A percentile compares a stretch with the other conserved stretches of the same genome.
phyloP scores from a whole-genome alignment of 2,329 filamentous ascomycete species.

The Aspergillus brunneoviolaceus region DNA sequence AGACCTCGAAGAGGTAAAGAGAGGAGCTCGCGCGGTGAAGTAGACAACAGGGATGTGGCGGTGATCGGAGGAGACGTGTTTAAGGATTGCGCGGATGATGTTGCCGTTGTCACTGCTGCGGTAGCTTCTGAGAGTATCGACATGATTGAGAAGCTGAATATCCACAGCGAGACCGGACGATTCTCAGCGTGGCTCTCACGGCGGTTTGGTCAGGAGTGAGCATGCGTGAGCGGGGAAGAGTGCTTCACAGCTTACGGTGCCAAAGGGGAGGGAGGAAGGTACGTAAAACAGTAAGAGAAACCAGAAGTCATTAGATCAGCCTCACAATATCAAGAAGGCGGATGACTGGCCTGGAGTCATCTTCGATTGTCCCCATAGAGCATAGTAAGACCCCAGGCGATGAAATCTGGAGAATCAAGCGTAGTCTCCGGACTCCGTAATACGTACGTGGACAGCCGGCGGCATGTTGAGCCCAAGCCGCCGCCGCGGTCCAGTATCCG shows the following conservation, averaged over 20 bases:
- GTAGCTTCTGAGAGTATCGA: constrained; percentile 25
- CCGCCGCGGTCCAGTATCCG: constrained; percentile 2
- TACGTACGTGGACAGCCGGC: not conserved
- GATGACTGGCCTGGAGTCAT: not conserved
- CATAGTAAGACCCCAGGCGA: not conserved
- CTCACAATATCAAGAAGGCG: not conserved
- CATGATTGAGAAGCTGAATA: constrained; percentile 19
- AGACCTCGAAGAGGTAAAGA: constrained; percentile 39
- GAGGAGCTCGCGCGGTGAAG: constrained; percentile 34
- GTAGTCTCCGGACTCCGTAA: not conserved
- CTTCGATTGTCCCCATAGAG: not conserved
- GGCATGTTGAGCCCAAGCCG: not conserved
- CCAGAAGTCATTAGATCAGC: not conserved
- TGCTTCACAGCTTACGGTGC: not conserved
- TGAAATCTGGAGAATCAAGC: not conserved
- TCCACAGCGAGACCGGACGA: not conserved
- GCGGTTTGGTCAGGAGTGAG: not conserved
- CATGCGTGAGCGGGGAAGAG: constrained; percentile 4
- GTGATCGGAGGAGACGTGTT: constrained; percentile 22
- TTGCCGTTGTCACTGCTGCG: constrained; percentile 16
- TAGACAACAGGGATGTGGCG: constrained; percentile 24
- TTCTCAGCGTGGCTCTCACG: not conserved
- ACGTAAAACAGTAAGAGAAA: not conserved
- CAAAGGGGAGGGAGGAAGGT: not conserved
- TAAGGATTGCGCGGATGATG: constrained; percentile 21